These are phyloP conservation scores for Beta macrorhiza DNA, from an alignment of 179 eudicot species.

Conservation along the genomic window DNA sequence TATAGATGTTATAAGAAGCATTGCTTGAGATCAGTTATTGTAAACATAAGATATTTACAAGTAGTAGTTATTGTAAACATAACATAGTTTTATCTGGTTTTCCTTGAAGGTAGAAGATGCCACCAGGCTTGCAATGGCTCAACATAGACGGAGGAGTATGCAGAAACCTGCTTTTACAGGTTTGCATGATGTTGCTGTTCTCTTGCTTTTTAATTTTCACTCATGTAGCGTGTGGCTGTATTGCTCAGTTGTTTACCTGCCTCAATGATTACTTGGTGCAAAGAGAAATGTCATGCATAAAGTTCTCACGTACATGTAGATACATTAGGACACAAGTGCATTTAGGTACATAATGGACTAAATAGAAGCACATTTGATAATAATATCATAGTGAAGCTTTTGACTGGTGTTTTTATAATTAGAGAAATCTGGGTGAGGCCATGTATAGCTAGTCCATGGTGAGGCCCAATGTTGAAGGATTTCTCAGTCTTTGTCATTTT, in stretches of 20 bases:
- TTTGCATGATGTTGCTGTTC: slow-evolving; percentile 17
- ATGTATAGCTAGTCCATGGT: background rate
- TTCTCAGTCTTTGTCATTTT: background rate
- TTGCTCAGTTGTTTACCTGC: background rate
- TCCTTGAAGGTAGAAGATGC: slow-evolving; percentile 79
- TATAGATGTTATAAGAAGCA: background rate
- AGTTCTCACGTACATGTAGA: background rate
- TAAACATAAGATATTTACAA: background rate
- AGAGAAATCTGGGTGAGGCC: background rate
- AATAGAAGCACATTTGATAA: background rate
- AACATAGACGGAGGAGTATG: slow-evolving; percentile 49
- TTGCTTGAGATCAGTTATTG: background rate
- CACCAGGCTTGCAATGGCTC: slow-evolving; percentile 71
- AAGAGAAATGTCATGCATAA: background rate
- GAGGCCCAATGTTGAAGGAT: background rate
- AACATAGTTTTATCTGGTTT: slow-evolving; percentile 3
- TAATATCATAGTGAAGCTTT: background rate
- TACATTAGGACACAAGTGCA: background rate
- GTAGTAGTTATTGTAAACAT: background rate
- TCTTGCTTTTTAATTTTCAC: slow-evolving; percentile 3
- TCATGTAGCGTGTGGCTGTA: background rate
- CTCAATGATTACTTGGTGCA: background rate
- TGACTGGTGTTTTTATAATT: background rate
- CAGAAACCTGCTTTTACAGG: slow-evolving; percentile 49
- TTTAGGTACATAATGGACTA: background rate